Conservation (phyloP, 2,329 filamentous ascomycete species). For the Colletotrichum noveboracense region DNA sequence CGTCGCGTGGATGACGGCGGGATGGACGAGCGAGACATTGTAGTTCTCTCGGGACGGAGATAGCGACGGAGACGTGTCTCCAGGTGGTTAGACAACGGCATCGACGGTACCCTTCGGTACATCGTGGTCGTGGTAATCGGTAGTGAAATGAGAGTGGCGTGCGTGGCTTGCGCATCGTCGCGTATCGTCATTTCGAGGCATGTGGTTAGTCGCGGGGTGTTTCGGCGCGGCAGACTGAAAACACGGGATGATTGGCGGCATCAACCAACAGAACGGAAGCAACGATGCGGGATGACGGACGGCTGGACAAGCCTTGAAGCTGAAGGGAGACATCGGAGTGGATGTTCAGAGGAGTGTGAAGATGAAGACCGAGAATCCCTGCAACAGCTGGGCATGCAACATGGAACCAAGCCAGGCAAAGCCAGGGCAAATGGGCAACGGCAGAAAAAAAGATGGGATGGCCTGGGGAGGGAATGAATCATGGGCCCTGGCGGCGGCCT, state of each 20-base stretch:
- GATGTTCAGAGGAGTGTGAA: neutral
- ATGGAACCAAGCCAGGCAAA: neutral
- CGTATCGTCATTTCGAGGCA: conserved; percentile 8
- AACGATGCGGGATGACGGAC: neutral
- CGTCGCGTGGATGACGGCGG: conserved; percentile 1
- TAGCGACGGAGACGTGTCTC: neutral
- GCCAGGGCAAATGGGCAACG: neutral
- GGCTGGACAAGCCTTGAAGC: neutral
- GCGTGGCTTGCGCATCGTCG: conserved; percentile 18
- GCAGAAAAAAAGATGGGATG: neutral
- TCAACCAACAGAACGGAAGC: neutral
- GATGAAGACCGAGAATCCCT: neutral
- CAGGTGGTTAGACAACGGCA: neutral
- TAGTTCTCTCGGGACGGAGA: neutral
- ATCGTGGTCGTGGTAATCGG: neutral
- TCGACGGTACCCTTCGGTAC: neutral
- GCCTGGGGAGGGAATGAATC: neutral
- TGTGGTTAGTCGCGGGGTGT: conserved; percentile 2
- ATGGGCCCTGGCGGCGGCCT: neutral
- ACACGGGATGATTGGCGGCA: neutral
- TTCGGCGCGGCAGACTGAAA: neutral
- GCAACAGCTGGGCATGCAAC: neutral
- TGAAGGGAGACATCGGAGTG: neutral
- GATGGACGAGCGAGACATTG: neutral
- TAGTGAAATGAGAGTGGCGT: conserved; percentile 3